A percentile compares a stretch with the other conserved stretches of the same genome.
Conservation (phyloP, 2,329 filamentous ascomycete species). For the Drechslerella stenobrocha region DNA sequence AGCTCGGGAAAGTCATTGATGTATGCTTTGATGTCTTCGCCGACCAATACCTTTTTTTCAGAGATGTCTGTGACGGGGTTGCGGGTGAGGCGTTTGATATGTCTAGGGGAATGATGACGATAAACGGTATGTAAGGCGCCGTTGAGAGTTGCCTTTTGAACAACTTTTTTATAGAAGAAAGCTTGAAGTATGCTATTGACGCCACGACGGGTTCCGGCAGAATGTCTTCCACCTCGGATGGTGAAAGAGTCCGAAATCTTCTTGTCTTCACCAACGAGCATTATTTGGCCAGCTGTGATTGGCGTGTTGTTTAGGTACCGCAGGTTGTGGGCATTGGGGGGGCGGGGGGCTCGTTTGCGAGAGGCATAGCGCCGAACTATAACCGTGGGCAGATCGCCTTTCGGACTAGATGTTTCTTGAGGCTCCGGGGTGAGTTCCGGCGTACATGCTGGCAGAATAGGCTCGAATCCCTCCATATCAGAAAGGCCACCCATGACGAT, state of each 20-base stretch:
- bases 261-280: background rate
- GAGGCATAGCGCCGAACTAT: too few relatives aligned
- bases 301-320: background rate
- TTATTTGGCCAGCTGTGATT: slow-evolving; percentile 10
- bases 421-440: background rate
- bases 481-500: background rate
- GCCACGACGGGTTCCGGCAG: slow-evolving; percentile 3
- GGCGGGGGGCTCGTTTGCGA: background rate
- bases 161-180: slow-evolving; percentile 2
- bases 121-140: slow-evolving; percentile 8
- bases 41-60: background rate
- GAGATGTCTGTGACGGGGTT: slow-evolving; percentile 26
- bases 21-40: slow-evolving; percentile 20
- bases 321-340: background rate
- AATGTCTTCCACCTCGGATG: background rate
- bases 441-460: background rate
- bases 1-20: slow-evolving; percentile 17
- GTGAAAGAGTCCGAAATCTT: slow-evolving; percentile 2
- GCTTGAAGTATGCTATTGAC: slow-evolving; percentile 6
- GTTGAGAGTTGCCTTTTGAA: background rate
- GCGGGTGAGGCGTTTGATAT: slow-evolving; percentile 11
- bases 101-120: slow-evolving; percentile 14
- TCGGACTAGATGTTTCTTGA: background rate
- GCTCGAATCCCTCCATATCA: background rate
- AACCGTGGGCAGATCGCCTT: too few relatives aligned